phyloP scores from a whole-genome alignment of 495 filamentous ascomycete genomes.

The Aspergillus indologenus region DNA sequence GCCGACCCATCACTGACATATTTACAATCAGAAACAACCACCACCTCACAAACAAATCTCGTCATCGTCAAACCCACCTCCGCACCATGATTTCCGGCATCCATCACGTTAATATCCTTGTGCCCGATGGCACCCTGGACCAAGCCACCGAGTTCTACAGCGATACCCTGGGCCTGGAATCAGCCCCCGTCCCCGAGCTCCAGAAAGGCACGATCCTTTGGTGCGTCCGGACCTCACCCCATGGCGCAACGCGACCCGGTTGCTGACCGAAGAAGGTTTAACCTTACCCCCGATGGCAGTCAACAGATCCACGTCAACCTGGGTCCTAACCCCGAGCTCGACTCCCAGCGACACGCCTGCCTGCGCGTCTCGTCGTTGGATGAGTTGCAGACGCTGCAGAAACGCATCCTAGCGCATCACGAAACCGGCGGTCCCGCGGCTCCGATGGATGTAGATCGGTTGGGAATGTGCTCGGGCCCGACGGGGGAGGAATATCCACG shows the following conservation, averaged over 20 bases:
- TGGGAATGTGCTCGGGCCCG: conserved; percentile 38
- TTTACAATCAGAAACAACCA: too few species aligned
- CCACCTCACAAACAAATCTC: background rate
- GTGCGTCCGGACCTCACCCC: conserved; percentile 21
- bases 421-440: conserved; percentile 44
- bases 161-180: conserved; percentile 48
- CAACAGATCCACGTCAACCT: conserved; percentile 61
- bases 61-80: background rate
- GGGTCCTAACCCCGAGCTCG: conserved; percentile 42
- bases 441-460: conserved; percentile 53
- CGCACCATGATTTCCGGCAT: conserved; percentile 55
- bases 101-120: conserved; percentile 59
- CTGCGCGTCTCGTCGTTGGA: conserved; percentile 48
- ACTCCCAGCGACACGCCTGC: conserved; percentile 53
- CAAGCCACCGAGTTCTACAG: conserved; percentile 56
- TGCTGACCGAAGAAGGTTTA: conserved; percentile 40
- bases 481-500: conserved; percentile 57
- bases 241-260: background rate
- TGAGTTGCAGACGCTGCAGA: conserved; percentile 44
- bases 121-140: conserved; percentile 51
- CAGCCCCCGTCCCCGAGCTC: conserved; percentile 47
- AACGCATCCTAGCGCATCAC: conserved; percentile 54
- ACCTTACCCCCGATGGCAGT: conserved; percentile 49
- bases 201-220: conserved; percentile 52
- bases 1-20: background rate